phyloP scores from a whole-genome alignment of 345 rosid genomes.

The Camelina neglecta region DNA sequence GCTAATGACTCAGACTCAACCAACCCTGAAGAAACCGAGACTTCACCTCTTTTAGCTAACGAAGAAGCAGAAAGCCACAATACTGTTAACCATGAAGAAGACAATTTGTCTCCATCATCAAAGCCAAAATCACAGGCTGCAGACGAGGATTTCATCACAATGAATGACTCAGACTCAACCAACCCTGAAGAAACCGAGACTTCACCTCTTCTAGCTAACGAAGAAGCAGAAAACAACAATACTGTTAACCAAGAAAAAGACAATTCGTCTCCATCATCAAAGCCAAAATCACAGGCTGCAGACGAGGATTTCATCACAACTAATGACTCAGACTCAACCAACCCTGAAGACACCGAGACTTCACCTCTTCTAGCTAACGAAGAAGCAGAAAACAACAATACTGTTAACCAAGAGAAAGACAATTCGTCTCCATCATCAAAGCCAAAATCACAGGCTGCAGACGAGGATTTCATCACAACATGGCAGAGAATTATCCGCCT shows the following conservation, averaged over 20 bases:
- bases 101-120: slow-evolving; percentile 42
- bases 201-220: slow-evolving; percentile 48
- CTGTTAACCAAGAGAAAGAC: slow-evolving; percentile 44
- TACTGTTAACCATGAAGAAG: slow-evolving; percentile 43
- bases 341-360: slow-evolving; percentile 60
- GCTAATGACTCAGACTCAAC: slow-evolving; percentile 4
- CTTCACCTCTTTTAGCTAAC: slow-evolving; percentile 47
- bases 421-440: slow-evolving; percentile 43
- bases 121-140: slow-evolving; percentile 44
- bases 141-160: slow-evolving; percentile 72
- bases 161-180: slow-evolving; percentile 57
- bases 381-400: slow-evolving; percentile 39
- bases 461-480: slow-evolving; percentile 70
- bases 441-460: slow-evolving; percentile 46
- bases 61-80: slow-evolving; percentile 44
- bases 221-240: slow-evolving; percentile 41
- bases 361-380: slow-evolving; percentile 49
- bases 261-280: slow-evolving; percentile 43
- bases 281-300: slow-evolving; percentile 42
- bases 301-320: slow-evolving; percentile 70
- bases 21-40: slow-evolving; percentile 63
- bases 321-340: slow-evolving; percentile 56
- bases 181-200: slow-evolving; percentile 64
- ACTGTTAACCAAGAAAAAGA: slow-evolving; percentile 44
- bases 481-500: slow-evolving; percentile 94